Evolutionary conservation across 805 yeast species (phyloP).

Genomic region (Teunomyces aglyptinius): DNA sequence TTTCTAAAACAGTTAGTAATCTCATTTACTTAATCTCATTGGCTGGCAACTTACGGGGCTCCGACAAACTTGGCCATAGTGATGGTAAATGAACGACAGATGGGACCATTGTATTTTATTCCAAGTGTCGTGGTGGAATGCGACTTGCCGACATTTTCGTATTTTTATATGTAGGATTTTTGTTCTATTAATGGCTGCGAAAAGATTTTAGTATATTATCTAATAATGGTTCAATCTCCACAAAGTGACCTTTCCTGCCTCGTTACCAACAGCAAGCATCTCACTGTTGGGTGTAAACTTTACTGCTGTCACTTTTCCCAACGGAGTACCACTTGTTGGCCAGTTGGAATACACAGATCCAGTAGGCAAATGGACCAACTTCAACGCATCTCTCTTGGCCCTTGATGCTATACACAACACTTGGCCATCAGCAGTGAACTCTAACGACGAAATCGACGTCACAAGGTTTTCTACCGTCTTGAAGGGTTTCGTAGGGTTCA

Average conservation of each 20-base stretch:
- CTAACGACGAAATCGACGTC: constrained; percentile 70
- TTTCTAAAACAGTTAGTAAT: constrained; percentile 26
- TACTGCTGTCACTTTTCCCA: constrained; percentile 86
- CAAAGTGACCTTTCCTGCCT: constrained; percentile 82
- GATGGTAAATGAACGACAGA: background rate
- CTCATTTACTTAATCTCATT: no score
- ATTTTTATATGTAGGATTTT: background rate
- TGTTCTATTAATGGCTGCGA: background rate
- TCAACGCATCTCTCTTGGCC: constrained; percentile 79
- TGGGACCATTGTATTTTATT: background rate
- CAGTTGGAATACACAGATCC: constrained; percentile 88
- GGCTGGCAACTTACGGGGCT: constrained; percentile 15
- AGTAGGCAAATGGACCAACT: constrained; percentile 83
- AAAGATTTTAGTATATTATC: constrained; percentile 1
- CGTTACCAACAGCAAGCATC: constrained; percentile 86
- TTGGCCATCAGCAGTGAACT: constrained; percentile 87
- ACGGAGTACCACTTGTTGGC: constrained; percentile 97
- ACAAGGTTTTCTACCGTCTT: constrained; percentile 75
- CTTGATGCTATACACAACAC: constrained; percentile 81
- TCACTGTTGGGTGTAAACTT: constrained; percentile 79
- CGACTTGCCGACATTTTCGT: constrained; percentile 1
- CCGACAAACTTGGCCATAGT: constrained; percentile 15
- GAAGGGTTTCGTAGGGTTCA: constrained; percentile 43
- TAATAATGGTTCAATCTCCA: constrained; percentile 82
- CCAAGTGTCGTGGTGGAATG: background rate